Base-by-base conservation (phyloP, 2,329 filamentous ascomycete species). In the Leptodontidium sp. region DNA sequence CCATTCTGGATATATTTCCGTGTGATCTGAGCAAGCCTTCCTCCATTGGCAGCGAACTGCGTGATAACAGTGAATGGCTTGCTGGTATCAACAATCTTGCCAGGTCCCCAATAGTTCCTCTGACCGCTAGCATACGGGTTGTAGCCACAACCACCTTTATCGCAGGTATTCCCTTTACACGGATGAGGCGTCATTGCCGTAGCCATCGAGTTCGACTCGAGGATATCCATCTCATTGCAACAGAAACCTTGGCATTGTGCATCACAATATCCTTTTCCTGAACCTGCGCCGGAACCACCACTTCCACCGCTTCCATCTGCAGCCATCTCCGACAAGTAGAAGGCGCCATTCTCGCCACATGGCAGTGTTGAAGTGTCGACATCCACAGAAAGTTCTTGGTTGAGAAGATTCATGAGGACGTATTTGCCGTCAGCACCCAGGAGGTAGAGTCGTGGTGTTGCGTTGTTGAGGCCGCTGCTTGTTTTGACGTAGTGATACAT, bases 301-400 rank as follows among this genome's bases (percentile, higher is more conserved):
- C 0, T 81, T 73, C 81, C 82, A 71, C 79, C 75, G 71, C 88
- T 89, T 72, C 90, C 90, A 71, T 89, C 85, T 5, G 82, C 80
- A n/a, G 86, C 83, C 88, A 91, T 91, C 76, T 86, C 81, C 17
- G 86, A 82, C 40, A 91, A 83, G 80, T 92, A 92, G 58, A 92
- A 81, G 52, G 90, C 90, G 65, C 90, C 90, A 80, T 93, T 92
- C 69, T 92, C 81, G 68, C 90, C 91, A 76, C 91, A 93, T 66
- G 86, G 85, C 17, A 91, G 82, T 73, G 85, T 85, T 45, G 89
- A 91, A 58, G 90, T 85, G 76, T 92, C 90, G 57, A 91, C 90
- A 66, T 91, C 89, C 69, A 92, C 91, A 67, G 88, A 88, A 80
- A 92, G 88, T 79, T 92, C 90, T 76, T 89, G 85, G 79, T 87